Percentiles rank a stretch among this genome's conserved stretches.
Evolutionary conservation across 2,329 filamentous ascomycete genomes (phyloP).

Genomic region (Aspergillus vadensis): DNA sequence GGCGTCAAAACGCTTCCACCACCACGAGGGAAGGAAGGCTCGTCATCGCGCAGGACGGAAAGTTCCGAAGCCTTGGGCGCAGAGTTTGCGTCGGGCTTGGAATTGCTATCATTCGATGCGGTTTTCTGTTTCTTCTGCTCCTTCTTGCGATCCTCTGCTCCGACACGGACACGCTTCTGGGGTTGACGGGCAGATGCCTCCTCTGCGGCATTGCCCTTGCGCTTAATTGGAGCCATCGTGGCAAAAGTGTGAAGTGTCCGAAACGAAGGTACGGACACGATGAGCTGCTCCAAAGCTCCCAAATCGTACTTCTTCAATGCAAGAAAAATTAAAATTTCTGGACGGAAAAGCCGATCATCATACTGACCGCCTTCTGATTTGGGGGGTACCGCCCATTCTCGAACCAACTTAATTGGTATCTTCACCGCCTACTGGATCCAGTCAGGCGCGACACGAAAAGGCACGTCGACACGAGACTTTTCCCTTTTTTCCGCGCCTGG

Average conservation of each 20-base stretch:
- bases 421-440: constrained; percentile 23
- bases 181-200: constrained; percentile 38
- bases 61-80: constrained; percentile 38
- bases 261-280: constrained; percentile 28
- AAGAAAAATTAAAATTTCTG: constrained; percentile 28
- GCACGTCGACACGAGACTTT: constrained; percentile 28
- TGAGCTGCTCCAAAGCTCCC: constrained; percentile 29
- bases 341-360: constrained; percentile 15
- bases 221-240: constrained; percentile 49
- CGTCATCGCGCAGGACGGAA: constrained; percentile 68
- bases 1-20: constrained; percentile 89
- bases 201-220: constrained; percentile 46
- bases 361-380: constrained; percentile 23
- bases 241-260: constrained; percentile 26
- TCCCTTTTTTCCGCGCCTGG: constrained; percentile 20
- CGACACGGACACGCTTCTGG: constrained; percentile 46
- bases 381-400: not conserved
- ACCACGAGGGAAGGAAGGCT: constrained; percentile 87
- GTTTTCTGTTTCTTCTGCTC: constrained; percentile 37
- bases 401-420: constrained; percentile 4
- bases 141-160: constrained; percentile 37
- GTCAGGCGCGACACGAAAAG: constrained; percentile 29
- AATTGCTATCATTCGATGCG: constrained; percentile 11
- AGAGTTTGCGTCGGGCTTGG: constrained; percentile 20
- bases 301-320: constrained; percentile 12